Evolutionary conservation across 805 yeast genomes (phyloP), one percentile per base, ranked within the genome.

Genomic region (Sugiyamaella americana): DNA sequence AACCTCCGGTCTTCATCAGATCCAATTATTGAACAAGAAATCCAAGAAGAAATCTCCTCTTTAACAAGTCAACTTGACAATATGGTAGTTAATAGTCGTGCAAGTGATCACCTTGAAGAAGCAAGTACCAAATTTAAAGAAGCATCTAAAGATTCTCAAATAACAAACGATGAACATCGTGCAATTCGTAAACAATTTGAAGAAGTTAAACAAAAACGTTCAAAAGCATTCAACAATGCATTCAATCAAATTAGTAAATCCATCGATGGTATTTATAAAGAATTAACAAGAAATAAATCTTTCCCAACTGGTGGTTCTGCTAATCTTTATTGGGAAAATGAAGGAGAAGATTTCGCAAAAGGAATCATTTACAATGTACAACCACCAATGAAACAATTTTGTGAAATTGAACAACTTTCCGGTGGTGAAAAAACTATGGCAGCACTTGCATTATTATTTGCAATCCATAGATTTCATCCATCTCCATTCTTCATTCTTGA

Each of bases 391-490:
- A 93, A 93, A 59, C 73, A 96, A 55, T 93, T 88, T 63, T 75
- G 91, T 54, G 96, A 87, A 54, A 88, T 93, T 87, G 95, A 87
- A 48, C 76, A 85, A 47, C 71, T 93, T 19, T 87, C 96, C 1
- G 98, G 98, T 45, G 98, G 98, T 46, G 98, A 93, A 61, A 88
- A 89, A 61, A 86, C 97, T 1, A 82, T 93, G 63, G 98, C 98
- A 1, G 98, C 98, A 0, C 68, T 93, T 52, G 97, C 98, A 0
- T 69, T 93, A 52, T 65, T 93, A 41, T 93, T 93, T 68, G 89
- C 98, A 0, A 79, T 89, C 37, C 97, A 93, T 62, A 81, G 94
- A 0, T 84, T 70, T 65, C 91, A 82, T 43, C 97, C 97, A 2
- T 83, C 96, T 1, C 98, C 98, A 26, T 93, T 93, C 62, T 91